Evolutionary conservation across 352 stramenopile species (phyloP).

Genomic region (Phytopythium montanum): DNA sequence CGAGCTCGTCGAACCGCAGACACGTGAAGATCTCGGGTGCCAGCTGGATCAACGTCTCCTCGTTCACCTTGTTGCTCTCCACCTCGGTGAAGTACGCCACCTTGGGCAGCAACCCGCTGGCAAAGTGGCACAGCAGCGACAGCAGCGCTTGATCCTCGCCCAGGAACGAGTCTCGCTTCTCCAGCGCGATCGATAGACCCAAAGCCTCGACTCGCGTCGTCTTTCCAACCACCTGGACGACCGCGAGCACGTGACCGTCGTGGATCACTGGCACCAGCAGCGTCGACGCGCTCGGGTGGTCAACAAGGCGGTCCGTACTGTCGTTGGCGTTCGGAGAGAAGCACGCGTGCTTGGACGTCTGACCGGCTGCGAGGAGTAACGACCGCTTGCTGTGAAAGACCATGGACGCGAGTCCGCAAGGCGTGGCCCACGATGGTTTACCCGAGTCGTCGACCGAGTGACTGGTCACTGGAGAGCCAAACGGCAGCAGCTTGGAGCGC

Average conservation of each 20-base stretch:
- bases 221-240: conserved; percentile 70
- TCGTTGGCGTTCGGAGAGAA: conserved; percentile 44
- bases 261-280: conserved; percentile 54
- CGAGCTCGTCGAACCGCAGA: conserved; percentile 72
- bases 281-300: conserved; percentile 51
- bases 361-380: conserved; percentile 47
- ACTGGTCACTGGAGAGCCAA: conserved; percentile 2
- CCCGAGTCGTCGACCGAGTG: background rate
- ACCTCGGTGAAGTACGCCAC: conserved; percentile 77
- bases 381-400: conserved; percentile 67
- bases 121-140: conserved; percentile 50
- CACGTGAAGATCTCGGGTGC: conserved; percentile 79
- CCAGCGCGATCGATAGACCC: conserved; percentile 54
- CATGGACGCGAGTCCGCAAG: conserved; percentile 58
- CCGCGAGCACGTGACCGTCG: conserved; percentile 27
- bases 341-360: conserved; percentile 40
- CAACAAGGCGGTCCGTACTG: conserved; percentile 59
- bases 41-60: conserved; percentile 71
- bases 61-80: conserved; percentile 79
- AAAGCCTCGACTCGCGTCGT: conserved; percentile 49
- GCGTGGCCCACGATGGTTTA: conserved; percentile 7
- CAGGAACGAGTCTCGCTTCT: conserved; percentile 58
- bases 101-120: conserved; percentile 61
- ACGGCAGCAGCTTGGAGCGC: conserved; percentile 36
- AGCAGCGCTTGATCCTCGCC: conserved; percentile 52